These are phyloP conservation scores for Ustilago curta DNA, from an alignment of 1,284 basidiomycete genomes.

Conservation along the genomic window DNA sequence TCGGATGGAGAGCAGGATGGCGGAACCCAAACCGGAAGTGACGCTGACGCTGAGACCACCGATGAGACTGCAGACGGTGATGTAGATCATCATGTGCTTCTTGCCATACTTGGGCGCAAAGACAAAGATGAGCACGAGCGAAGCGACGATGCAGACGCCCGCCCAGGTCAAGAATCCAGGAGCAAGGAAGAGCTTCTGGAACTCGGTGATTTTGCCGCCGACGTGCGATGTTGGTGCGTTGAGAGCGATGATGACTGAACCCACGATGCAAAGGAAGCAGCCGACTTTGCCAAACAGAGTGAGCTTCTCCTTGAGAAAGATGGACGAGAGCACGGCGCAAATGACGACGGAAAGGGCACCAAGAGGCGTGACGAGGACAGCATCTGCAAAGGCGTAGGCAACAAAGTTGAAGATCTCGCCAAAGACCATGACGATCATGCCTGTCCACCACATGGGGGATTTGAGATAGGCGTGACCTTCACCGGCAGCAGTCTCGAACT, in stretches of 20 bases:
- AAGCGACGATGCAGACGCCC: slow-evolving; percentile 65
- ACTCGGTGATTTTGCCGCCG: slow-evolving; percentile 82
- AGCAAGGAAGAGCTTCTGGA: slow-evolving; percentile 84
- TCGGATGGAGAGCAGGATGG: slow-evolving; percentile 86
- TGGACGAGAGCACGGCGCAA: slow-evolving; percentile 90
- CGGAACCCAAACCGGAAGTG: slow-evolving; percentile 90
- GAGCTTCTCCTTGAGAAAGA: slow-evolving; percentile 91
- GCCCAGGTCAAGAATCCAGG: slow-evolving; percentile 87
- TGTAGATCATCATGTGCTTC: slow-evolving; percentile 93
- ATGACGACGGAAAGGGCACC: slow-evolving; percentile 96
- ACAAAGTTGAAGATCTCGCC: slow-evolving; percentile 60
- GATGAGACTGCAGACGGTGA: slow-evolving; percentile 83
- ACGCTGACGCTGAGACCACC: slow-evolving; percentile 96
- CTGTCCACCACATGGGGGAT: slow-evolving; percentile 67
- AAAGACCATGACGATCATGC: slow-evolving; percentile 67
- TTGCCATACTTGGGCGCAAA: slow-evolving; percentile 89
- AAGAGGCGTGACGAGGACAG: slow-evolving; percentile 92
- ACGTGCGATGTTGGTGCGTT: slow-evolving; percentile 85
- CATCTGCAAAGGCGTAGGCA: slow-evolving; percentile 90
- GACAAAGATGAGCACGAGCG: slow-evolving; percentile 73
- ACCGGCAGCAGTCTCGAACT: slow-evolving; percentile 77
- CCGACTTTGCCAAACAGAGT: slow-evolving; percentile 72
- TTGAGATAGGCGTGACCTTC: slow-evolving; percentile 92
- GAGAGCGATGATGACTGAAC: slow-evolving; percentile 77
- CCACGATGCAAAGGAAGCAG: slow-evolving; percentile 86